A percentile compares a stretch with the other conserved stretches of the same genome.
Evolutionary conservation across 805 yeast species (phyloP).

Genomic region (Wickerhamomyces strasburgensis): DNA sequence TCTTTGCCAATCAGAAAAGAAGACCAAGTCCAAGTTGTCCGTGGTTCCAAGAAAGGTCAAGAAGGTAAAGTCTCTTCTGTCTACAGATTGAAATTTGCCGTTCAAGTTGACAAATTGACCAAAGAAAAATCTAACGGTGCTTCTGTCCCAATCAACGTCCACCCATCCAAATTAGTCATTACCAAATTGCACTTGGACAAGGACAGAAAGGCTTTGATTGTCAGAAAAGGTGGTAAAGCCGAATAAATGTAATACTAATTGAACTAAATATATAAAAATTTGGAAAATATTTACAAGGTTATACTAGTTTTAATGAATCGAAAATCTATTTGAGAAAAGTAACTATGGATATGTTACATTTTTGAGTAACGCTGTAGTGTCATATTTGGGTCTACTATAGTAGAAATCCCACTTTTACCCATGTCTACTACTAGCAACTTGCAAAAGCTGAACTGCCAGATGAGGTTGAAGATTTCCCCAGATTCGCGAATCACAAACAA

Average conservation of each 20-base stretch:
- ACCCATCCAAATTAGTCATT: constrained; percentile 98
- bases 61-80: constrained; percentile 98
- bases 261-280: too few relatives aligned
- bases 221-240: constrained; percentile 96
- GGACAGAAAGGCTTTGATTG: constrained; percentile 97
- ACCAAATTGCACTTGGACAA: constrained; percentile 97
- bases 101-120: constrained; percentile 95
- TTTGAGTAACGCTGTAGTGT: too few relatives aligned
- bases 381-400: too few relatives aligned
- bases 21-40: constrained; percentile 91
- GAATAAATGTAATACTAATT: constrained; percentile 56
- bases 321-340: too few relatives aligned
- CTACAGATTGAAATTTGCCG: constrained; percentile 96
- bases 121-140: constrained; percentile 98
- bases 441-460: too few relatives aligned
- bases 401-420: too few relatives aligned
- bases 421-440: too few relatives aligned
- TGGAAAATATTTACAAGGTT: not conserved
- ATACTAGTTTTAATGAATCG: constrained; percentile 1
- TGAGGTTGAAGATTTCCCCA: not conserved
- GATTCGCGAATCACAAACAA: not conserved
- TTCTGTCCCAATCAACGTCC: constrained; percentile 92
- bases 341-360: too few relatives aligned
- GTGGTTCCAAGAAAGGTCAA: constrained; percentile 99
- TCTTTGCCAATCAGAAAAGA: constrained; percentile 97